Base-by-base conservation (phyloP, 2,329 filamentous ascomycete genomes). In the Fusarium subglutinans region DNA sequence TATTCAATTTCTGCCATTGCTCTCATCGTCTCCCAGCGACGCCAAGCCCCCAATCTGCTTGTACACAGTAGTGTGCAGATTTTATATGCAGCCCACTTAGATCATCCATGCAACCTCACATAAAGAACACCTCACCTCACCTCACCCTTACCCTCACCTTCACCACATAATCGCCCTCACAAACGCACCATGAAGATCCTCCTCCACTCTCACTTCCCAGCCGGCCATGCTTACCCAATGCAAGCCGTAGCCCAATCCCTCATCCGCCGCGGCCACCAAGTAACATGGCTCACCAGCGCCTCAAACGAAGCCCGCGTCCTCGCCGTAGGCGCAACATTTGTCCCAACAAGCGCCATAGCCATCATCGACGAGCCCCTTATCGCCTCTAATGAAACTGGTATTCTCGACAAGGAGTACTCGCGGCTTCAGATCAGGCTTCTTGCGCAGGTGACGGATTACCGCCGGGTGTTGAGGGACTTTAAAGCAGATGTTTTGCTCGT, bases 181-280 rank as follows among this genome's bases (percentile, higher is more conserved):
- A 15, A n/a, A 38, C 9, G 2, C 58, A 41, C 43, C n/a, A 82
- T 84, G 80, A 83, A 81, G 54, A 76, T 84, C 53, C 78, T 84
- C 17, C 75, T 84, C 13, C 79, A 83, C 59, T 84, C 83, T 14
- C 82, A 82, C 61, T 83, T 83, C 47, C 83, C 82, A 15, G 82
- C 81, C 0, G 82, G 82, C 44, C 83, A 84, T 75, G 79, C 81
- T 30, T 80, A 82, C 40, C 83, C 83, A 20, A 83, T 83, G 80
- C 82, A 83, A 61, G 82, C 83, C 10, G 77, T 84, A 8, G 82
- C 82, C 54, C 77, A 80, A 62, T 80, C 82, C 53, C 81, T 84
- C 28, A 76, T 83, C 38, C 76, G 76, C 30, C 80, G 79, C 38
- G 82, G 82, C 64, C 83, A 84, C 69, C 72, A 82, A 12, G 82